These are phyloP conservation scores for Pichia sp. DNA, from an alignment of 1,139 yeast genomes.

Conservation along the genomic window DNA sequence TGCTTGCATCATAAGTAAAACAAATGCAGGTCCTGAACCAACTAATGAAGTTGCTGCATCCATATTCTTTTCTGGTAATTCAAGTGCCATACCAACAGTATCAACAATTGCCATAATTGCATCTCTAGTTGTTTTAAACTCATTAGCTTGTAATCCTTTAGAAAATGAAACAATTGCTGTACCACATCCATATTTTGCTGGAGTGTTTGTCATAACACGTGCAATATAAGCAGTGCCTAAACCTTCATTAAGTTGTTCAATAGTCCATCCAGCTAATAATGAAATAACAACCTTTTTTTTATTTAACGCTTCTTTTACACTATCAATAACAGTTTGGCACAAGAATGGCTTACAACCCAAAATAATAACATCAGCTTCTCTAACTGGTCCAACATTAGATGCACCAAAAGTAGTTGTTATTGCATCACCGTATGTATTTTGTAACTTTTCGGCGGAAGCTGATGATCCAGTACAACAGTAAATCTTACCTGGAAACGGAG, in stretches of 20 bases:
- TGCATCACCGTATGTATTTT: slow-evolving; percentile 36
- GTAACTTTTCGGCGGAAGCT: slow-evolving; percentile 42
- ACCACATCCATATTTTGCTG: slow-evolving; percentile 87
- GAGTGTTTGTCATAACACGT: slow-evolving; percentile 97
- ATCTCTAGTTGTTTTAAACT: slow-evolving; percentile 42
- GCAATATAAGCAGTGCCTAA: slow-evolving; percentile 56
- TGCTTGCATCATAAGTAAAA: slow-evolving; percentile 82
- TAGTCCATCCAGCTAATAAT: slow-evolving; percentile 87
- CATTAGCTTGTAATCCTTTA: slow-evolving; percentile 21
- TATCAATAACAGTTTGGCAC: slow-evolving; percentile 50
- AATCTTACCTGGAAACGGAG: slow-evolving; percentile 64
- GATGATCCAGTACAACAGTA: slow-evolving; percentile 69
- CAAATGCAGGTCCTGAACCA: slow-evolving; percentile 97
- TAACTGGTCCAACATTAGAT: slow-evolving; percentile 51
- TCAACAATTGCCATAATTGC: slow-evolving; percentile 53
- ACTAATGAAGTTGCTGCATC: slow-evolving; percentile 94
- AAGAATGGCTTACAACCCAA: slow-evolving; percentile 85
- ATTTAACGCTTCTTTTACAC: slow-evolving; percentile 34
- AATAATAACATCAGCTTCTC: slow-evolving; percentile 60
- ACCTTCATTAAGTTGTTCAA: slow-evolving; percentile 53
- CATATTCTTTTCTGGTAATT: slow-evolving; percentile 84
- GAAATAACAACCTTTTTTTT: slow-evolving; percentile 61
- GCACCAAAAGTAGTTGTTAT: slow-evolving; percentile 53
- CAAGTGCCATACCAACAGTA: slow-evolving; percentile 66
- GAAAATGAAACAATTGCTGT: slow-evolving; percentile 83